Evolutionary conservation across 2,329 filamentous ascomycete species (phyloP), one percentile per base, ranked within the genome.

Genomic region (Pestalotiopsis sp.): DNA sequence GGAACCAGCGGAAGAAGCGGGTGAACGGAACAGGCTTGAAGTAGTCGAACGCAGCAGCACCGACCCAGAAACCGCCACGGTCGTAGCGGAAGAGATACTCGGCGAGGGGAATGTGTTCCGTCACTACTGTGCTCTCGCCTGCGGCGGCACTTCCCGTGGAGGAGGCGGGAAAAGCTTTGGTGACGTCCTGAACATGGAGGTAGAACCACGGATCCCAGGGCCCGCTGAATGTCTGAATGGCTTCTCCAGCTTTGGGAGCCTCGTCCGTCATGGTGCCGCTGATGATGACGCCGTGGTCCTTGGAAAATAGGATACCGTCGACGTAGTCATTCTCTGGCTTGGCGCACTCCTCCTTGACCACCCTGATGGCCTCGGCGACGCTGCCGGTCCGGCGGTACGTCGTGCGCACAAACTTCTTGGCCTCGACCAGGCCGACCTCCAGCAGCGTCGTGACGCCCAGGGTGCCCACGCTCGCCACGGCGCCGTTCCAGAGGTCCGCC

Each of bases 21-120:
- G 85, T 92, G 79, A 93, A 93, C 5, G 91, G 91, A 2, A 90
- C 86, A 57, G 84, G 82, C 60, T 78, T 79, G 83, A 92, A 93
- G 82, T 93, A 93, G 56, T 85, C 83, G 78, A 92, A 93, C 3
- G 89, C 90, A 14, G 87, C 86, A 6, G 82, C 81, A 58, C 90
- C 91, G 49, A 92, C 90, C 91, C 91, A 93, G 84, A 93, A 93
- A 14, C 89, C 90, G 66, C 90, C 91, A 59, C 91, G 87, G 79
- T 93, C 91, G 81, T 93, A 93, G 65, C 91, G 87, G 83, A 93
- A 93, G 72, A 93, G 88, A 77, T 93, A 93, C 76, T 93, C 91
- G 52, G 88, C 87, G 4, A 93, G 81, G 0, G 91, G 91, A 56
- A 93, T 86, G 73, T 89, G 88, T 65, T 92, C 89, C 66, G 76